Percentiles rank a stretch among this genome's conserved stretches.
Evolutionary conservation across 2,329 filamentous ascomycete genomes (phyloP).

Genomic region (Aspergillus niger): DNA sequence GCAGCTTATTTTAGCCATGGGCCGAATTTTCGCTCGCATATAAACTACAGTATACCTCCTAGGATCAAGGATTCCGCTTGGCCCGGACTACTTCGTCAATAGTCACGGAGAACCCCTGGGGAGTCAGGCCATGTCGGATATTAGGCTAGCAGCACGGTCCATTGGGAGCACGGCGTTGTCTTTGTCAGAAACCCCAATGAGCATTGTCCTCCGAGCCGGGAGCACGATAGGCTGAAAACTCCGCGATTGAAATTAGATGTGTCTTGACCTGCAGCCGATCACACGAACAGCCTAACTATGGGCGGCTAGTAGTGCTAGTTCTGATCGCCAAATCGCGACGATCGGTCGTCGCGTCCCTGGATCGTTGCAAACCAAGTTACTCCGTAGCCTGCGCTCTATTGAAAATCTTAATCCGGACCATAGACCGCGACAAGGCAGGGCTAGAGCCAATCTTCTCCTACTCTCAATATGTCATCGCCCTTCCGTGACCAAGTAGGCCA

Average conservation of each 20-base stretch:
- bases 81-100: not conserved
- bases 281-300: constrained; percentile 18
- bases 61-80: constrained; percentile 8
- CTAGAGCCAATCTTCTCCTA: not conserved
- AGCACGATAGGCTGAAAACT: constrained; percentile 15
- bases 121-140: constrained; percentile 13
- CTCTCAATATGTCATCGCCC: constrained; percentile 7
- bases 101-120: constrained; percentile 12
- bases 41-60: not conserved
- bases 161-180: constrained; percentile 9
- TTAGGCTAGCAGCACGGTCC: constrained; percentile 13
- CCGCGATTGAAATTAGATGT: constrained; percentile 22
- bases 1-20: not conserved
- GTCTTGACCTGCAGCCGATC: constrained; percentile 22
- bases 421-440: not conserved
- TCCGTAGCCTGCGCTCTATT: constrained; percentile 5
- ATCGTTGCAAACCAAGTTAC: constrained; percentile 5
- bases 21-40: not conserved
- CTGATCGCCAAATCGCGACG: constrained; percentile 14
- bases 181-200: constrained; percentile 6
- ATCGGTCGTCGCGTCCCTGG: constrained; percentile 12
- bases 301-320: constrained; percentile 20
- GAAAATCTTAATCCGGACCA: constrained; percentile 5
- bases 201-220: constrained; percentile 13
- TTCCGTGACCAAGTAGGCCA: constrained; percentile 8